Conservation (phyloP, 306 rosid genomes). For the Abrus pulchellus region DNA sequence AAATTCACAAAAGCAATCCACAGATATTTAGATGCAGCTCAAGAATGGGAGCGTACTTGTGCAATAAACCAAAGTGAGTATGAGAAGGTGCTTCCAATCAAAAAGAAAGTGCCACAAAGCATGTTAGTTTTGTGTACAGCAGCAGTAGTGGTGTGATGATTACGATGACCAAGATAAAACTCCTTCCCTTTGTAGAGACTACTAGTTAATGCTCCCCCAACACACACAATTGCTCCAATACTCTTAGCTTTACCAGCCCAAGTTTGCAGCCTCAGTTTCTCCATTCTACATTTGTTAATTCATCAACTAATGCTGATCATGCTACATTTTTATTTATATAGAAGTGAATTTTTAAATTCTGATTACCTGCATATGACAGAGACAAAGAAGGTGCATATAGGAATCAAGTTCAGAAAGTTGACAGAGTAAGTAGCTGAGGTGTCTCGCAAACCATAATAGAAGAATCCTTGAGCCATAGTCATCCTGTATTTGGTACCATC, state of each 20-base stretch:
- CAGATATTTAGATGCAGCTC: neutral
- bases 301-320: neutral
- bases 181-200: slow-evolving; percentile 64
- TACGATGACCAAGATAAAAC: slow-evolving; percentile 53
- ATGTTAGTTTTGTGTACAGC: slow-evolving; percentile 45
- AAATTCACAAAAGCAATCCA: no score
- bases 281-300: slow-evolving; percentile 51
- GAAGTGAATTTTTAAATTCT: neutral
- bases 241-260: slow-evolving; percentile 58
- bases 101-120: slow-evolving; percentile 60
- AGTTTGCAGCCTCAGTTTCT: slow-evolving; percentile 45
- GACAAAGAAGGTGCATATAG: slow-evolving; percentile 62
- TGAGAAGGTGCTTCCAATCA: slow-evolving; percentile 59
- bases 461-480: slow-evolving; percentile 61
- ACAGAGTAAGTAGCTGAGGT: slow-evolving; percentile 74
- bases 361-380: slow-evolving; percentile 57
- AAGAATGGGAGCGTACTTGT: slow-evolving; percentile 55
- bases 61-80: slow-evolving; percentile 61
- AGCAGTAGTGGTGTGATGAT: neutral
- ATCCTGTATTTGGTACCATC: slow-evolving; percentile 54
- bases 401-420: slow-evolving; percentile 72
- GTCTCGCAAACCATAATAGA: slow-evolving; percentile 72
- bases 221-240: slow-evolving; percentile 62
- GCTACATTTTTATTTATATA: neutral
- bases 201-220: slow-evolving; percentile 64